These are phyloP conservation scores for Termitomyces sp. DNA, from an alignment of 768 basidiomycete genomes.

Conservation along the genomic window DNA sequence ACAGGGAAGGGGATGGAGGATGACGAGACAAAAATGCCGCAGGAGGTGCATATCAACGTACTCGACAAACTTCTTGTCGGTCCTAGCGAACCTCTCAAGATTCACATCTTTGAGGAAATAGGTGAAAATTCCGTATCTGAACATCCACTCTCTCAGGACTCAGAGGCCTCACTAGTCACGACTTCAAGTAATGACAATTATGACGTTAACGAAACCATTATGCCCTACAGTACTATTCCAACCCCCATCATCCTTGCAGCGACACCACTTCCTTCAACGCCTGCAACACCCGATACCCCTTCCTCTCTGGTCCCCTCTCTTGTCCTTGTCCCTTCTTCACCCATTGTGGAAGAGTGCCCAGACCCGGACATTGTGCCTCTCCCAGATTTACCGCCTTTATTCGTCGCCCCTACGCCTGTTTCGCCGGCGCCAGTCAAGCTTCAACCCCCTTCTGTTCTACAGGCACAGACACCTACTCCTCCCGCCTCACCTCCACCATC, in stretches of 20 bases:
- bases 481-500: slow-evolving; percentile 33
- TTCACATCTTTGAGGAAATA: slow-evolving; percentile 6
- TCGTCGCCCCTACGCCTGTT: slow-evolving; percentile 8
- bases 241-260: slow-evolving; percentile 1
- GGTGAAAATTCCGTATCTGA: not conserved
- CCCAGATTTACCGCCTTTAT: slow-evolving; percentile 16
- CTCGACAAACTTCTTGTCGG: slow-evolving; percentile 4
- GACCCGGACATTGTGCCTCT: slow-evolving; percentile 41
- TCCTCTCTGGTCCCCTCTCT: not conserved
- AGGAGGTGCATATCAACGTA: not conserved
- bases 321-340: not conserved
- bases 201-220: slow-evolving; percentile 1
- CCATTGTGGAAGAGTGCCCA: slow-evolving; percentile 18
- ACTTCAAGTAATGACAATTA: slow-evolving; percentile 9
- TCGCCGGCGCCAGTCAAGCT: slow-evolving; percentile 10
- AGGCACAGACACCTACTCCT: slow-evolving; percentile 34
- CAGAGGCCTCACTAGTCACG: not conserved
- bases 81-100: slow-evolving; percentile 1
- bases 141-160: not conserved
- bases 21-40: not conserved
- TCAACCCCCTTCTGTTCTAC: not conserved
- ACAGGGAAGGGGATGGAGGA: not conserved
- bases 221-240: not conserved
- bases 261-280: slow-evolving; percentile 6
- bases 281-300: slow-evolving; percentile 5